These are phyloP conservation scores for Trichoderma breve DNA, from an alignment of 2,329 filamentous ascomycete species.

Conservation along the genomic window DNA sequence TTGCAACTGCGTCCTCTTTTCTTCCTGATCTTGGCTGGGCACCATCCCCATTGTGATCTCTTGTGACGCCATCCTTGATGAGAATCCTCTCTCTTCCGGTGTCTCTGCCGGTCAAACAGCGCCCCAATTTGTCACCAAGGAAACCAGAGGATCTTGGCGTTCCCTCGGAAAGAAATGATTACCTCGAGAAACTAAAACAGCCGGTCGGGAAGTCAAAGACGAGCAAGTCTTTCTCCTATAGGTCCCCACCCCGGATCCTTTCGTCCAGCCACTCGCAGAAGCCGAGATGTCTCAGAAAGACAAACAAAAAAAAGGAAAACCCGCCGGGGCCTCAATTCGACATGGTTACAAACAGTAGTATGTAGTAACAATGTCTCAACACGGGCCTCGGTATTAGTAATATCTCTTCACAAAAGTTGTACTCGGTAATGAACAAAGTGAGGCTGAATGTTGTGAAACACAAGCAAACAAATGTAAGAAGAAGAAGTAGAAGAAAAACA, in stretches of 20 bases:
- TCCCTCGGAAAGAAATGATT: neutral
- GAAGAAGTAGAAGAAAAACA: neutral
- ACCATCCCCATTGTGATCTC: neutral
- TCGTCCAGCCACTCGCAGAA: neutral
- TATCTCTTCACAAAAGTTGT: neutral
- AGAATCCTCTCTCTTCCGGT: neutral
- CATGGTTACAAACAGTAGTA: neutral
- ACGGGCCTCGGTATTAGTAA: neutral
- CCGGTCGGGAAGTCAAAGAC: neutral
- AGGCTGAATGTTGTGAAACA: neutral
- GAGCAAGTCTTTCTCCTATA: neutral
- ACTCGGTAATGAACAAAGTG: neutral
- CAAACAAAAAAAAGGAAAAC: neutral
- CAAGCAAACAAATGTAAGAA: neutral
- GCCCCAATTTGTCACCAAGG: neutral
- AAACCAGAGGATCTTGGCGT: neutral
- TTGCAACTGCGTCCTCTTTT: neutral
- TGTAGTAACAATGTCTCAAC: neutral
- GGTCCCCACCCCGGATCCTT: neutral
- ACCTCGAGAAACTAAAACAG: neutral
- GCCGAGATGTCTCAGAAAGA: neutral
- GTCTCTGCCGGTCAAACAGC: neutral
- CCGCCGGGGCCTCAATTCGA: neutral
- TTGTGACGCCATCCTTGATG: neutral
- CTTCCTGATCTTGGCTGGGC: neutral